Conservation (phyloP, 2,329 filamentous ascomycete genomes). For the Blastomyces emzantsi region DNA sequence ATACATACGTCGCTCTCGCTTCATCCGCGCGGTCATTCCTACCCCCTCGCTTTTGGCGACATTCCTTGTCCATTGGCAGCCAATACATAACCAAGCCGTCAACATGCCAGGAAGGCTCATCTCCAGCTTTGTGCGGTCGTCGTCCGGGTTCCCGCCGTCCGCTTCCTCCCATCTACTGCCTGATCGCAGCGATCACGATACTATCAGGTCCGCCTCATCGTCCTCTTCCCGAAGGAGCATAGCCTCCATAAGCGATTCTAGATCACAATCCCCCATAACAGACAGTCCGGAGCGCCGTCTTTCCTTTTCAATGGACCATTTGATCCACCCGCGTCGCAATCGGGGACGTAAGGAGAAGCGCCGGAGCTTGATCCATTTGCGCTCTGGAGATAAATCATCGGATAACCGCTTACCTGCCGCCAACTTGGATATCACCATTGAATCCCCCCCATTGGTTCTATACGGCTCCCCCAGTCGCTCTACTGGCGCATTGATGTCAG, state of each 20-base stretch:
- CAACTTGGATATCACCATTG: conserved; percentile 56
- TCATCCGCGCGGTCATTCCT: background rate
- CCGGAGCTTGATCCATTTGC: conserved; percentile 27
- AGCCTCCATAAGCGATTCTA: background rate
- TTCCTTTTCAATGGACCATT: conserved; percentile 36
- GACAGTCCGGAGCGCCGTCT: conserved; percentile 29
- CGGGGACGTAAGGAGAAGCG: conserved; percentile 35
- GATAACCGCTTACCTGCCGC: conserved; percentile 24
- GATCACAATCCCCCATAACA: background rate
- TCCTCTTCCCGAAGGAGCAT: conserved; percentile 9
- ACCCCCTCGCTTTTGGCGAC: background rate
- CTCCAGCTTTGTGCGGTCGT: conserved; percentile 33
- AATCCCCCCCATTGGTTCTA: conserved; percentile 80
- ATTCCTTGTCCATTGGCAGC: background rate
- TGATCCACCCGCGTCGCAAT: conserved; percentile 36
- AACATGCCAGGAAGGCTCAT: conserved; percentile 35
- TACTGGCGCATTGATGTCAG: conserved; percentile 75
- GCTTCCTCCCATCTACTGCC: conserved; percentile 23
- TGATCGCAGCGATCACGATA: conserved; percentile 17
- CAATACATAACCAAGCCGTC: background rate
- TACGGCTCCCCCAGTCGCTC: conserved; percentile 67
- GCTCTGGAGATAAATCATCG: conserved; percentile 30
- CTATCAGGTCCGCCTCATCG: conserved; percentile 27
- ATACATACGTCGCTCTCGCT: background rate
- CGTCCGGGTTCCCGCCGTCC: conserved; percentile 27